Evolutionary conservation across 1,284 basidiomycete genomes (phyloP).

Genomic region (Cryptococcus sp.): DNA sequence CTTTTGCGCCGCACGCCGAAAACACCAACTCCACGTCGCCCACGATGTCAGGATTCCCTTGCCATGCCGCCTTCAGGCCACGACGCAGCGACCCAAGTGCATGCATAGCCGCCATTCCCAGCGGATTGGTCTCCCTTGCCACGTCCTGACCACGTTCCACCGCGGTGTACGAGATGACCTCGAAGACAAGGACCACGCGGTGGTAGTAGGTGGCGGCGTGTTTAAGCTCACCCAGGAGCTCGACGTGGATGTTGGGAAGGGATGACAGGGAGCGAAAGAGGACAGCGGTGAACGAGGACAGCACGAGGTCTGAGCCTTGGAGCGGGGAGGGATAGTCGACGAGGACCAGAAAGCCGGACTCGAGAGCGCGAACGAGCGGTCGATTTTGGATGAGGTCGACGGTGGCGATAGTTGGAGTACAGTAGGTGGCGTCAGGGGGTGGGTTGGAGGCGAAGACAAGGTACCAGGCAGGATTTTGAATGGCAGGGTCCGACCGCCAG

Average conservation of each 20-base stretch:
- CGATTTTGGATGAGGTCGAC: conserved; percentile 4
- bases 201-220: conserved; percentile 4
- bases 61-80: not conserved
- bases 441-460: not conserved
- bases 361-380: conserved; percentile 6
- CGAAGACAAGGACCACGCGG: conserved; percentile 15
- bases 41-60: not conserved
- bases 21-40: conserved; percentile 13
- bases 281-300: conserved; percentile 14
- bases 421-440: not conserved
- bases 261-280: conserved; percentile 6
- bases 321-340: conserved; percentile 4
- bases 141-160: not conserved
- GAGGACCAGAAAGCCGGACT: not conserved
- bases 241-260: not conserved
- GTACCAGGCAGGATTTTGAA: conserved; percentile 15
- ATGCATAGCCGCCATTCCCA: not conserved
- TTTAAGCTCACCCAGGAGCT: conserved; percentile 6
- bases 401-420: conserved; percentile 2
- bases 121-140: not conserved
- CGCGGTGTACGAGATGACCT: conserved; percentile 7
- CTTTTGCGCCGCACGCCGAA: conserved; percentile 9
- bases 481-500: conserved; percentile 7
- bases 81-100: conserved; percentile 1
- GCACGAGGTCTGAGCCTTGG: conserved; percentile 16